phyloP scores from a whole-genome alignment of 148 eudicot genomes.

The Persicaria maculosa region DNA sequence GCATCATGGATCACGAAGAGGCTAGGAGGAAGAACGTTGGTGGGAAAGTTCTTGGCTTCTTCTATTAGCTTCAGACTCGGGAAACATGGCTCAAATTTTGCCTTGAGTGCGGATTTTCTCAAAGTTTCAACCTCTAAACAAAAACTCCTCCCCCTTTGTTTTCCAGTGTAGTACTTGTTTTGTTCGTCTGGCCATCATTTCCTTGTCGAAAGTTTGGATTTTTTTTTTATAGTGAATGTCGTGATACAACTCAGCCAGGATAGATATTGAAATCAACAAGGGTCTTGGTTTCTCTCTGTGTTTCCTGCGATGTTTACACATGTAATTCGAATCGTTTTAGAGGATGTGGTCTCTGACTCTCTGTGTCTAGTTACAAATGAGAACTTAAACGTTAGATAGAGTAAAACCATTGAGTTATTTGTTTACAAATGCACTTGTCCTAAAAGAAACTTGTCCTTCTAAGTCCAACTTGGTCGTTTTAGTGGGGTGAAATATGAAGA shows the following conservation, averaged over 20 bases:
- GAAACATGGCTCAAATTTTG: not conserved
- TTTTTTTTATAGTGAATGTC: not conserved
- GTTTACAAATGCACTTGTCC: not conserved
- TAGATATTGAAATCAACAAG: no score
- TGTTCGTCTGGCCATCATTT: not conserved
- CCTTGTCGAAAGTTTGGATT: not conserved
- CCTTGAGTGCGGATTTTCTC: not conserved
- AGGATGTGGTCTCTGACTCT: no score
- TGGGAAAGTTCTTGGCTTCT: slow-evolving; percentile 73
- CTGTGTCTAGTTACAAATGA: no score
- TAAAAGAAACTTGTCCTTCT: not conserved
- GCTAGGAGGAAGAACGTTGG: slow-evolving; percentile 76
- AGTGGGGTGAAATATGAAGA: not conserved
- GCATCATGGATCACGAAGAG: slow-evolving; percentile 78
- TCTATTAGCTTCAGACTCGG: slow-evolving; percentile 27
- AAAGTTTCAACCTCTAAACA: not conserved
- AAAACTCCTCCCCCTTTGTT: not conserved
- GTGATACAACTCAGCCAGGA: not conserved
- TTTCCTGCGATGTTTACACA: no score
- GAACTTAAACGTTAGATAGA: no score
- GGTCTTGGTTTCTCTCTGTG: no score
- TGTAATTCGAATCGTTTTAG: no score
- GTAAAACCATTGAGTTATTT: not conserved
- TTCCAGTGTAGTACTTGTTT: not conserved
- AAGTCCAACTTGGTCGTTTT: not conserved